These are phyloP conservation scores for Panicum virgatum DNA, from an alignment of 202 grass and related monocot genomes.

Conservation along the genomic window DNA sequence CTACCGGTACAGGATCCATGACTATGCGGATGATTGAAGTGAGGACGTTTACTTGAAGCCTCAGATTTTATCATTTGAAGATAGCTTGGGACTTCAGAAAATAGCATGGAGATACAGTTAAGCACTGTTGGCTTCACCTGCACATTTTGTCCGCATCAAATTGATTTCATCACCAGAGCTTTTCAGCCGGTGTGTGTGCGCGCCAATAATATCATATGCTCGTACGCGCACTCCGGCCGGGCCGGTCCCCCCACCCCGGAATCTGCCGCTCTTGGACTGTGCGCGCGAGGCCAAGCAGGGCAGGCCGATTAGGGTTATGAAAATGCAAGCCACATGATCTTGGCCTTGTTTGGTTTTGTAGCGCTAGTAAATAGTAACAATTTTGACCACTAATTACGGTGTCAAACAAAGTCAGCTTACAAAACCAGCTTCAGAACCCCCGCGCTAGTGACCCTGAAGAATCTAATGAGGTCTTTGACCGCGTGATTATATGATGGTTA, in stretches of 20 bases:
- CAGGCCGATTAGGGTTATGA: constrained; percentile 39
- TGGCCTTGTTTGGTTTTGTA: too few species aligned
- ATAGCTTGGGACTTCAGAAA: constrained; percentile 8
- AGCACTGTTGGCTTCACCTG: constrained; percentile 33
- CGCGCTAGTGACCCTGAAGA: too few species aligned
- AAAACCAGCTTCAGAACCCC: too few species aligned
- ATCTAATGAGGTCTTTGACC: too few species aligned
- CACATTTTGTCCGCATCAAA: constrained; percentile 33
- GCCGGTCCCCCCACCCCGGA: constrained; percentile 52
- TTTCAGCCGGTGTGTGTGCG: constrained; percentile 6
- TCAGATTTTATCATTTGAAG: not conserved
- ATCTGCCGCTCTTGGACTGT: constrained; percentile 39
- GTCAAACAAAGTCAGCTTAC: too few species aligned
- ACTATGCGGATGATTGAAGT: not conserved
- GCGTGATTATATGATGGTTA: too few species aligned
- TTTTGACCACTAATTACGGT: too few species aligned
- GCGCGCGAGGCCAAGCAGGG: not conserved
- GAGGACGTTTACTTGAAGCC: not conserved
- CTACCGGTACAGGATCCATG: constrained; percentile 1
- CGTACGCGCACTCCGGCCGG: constrained; percentile 23
- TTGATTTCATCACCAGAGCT: constrained; percentile 33
- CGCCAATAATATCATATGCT: constrained; percentile 32
- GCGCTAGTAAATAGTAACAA: too few species aligned
- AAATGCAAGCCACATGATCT: constrained; percentile 46
- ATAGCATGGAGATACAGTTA: constrained; percentile 20